phyloP scores from a whole-genome alignment of 345 rosid species.

The Fremontodendron californicum region DNA sequence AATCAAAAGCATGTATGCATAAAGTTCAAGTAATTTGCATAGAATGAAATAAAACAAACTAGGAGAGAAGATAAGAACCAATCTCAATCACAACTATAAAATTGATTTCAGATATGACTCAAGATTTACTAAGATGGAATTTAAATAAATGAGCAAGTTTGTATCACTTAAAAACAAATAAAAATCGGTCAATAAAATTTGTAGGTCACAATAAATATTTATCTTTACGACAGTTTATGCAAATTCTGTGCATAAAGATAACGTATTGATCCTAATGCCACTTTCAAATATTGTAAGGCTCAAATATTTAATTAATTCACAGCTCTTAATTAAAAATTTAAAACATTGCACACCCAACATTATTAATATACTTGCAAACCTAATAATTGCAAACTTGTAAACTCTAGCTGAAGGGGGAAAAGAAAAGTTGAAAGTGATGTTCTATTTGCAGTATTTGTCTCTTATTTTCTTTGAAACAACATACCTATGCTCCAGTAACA shows the following conservation, averaged over 20 bases:
- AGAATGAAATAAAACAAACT: background rate
- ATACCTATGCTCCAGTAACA: constrained; percentile 94
- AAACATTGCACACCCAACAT: background rate
- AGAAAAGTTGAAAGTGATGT: background rate
- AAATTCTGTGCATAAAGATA: background rate
- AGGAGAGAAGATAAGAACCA: background rate
- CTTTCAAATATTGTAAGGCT: background rate
- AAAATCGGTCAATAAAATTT: no score
- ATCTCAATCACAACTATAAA: background rate
- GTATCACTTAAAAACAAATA: no score
- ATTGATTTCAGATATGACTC: background rate
- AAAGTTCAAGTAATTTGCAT: background rate
- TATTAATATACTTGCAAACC: background rate
- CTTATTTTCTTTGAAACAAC: constrained; percentile 12
- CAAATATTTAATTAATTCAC: background rate
- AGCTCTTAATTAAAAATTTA: background rate
- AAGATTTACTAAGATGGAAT: background rate
- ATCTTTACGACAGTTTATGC: no score
- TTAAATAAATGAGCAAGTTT: no score
- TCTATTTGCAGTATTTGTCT: background rate
- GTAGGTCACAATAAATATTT: no score
- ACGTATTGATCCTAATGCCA: background rate
- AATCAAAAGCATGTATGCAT: background rate
- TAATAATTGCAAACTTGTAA: background rate
- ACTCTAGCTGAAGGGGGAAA: background rate